Base-by-base conservation (phyloP, 2,329 filamentous ascomycete genomes). In the Anisogramma anomala region DNA sequence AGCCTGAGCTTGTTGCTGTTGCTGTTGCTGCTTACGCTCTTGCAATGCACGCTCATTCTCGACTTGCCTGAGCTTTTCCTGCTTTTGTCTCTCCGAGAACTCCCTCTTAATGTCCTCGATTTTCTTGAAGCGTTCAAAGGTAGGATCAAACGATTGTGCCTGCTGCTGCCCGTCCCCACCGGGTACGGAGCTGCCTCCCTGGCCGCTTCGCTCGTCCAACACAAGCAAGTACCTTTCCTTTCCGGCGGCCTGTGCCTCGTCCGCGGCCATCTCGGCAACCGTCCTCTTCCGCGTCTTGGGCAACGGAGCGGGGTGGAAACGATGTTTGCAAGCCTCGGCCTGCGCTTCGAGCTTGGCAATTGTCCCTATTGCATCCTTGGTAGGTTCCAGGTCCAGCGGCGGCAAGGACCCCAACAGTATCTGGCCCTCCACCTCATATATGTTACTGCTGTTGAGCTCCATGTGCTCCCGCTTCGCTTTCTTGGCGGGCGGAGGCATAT, bases 251-350 rank as follows among this genome's bases (percentile, higher is more conserved):
- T 86, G 72, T 1, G 91, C 89, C 62, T 98, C 88, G 55, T 98
- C 91, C 6, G 89, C 89, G 7, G 86, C 91, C 66, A 96, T 77
- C 57, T 98, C 89, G 7, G 91, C 91, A 14, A 93, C 81, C 0
- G 91, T 98, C 48, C 89, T 79, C 69, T 98, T 96, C 43, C 91
- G 73, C 6, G 80, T 81, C 68, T 94, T 95, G 3, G 87, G 87
- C 46, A 82, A 74, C 1, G 91, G 89, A 8, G 86, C 80, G 32
- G 77, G 68, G 36, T 82, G 75, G 42, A 86, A 77, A 6, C 87
- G 82, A 57, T 93, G 84, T 15, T 76, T 71, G 51, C 89, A 68
- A 14, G 72, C 68, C 19, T 28, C 32, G 13, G 33, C 15, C 22
- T 44, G 44, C 11, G 37, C 25, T 22, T 85, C 77, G 3, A 96